A percentile compares a stretch with the other conserved stretches of the same genome.
These are phyloP conservation scores for Castanospermum australe DNA, from an alignment of 306 rosid genomes.

Conservation along the genomic window DNA sequence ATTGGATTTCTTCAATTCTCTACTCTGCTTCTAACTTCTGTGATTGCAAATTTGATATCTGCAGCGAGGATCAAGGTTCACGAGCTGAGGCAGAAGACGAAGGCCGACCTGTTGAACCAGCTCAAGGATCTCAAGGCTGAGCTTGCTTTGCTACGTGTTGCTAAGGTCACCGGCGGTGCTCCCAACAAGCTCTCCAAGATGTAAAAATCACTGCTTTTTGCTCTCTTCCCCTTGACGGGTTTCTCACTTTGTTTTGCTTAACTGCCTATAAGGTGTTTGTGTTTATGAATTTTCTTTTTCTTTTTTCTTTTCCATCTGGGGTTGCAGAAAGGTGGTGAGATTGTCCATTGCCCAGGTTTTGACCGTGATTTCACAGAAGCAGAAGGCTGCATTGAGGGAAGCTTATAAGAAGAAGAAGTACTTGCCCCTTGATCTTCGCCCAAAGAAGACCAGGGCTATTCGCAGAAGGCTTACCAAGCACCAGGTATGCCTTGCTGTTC, in stretches of 20 bases:
- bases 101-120: slow-evolving; percentile 70
- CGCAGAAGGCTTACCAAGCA: slow-evolving; percentile 94
- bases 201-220: slow-evolving; percentile 14
- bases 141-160: slow-evolving; percentile 90
- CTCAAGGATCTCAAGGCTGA: slow-evolving; percentile 97
- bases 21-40: not conserved
- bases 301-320: not conserved
- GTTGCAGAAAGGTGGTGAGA: slow-evolving; percentile 90
- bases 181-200: slow-evolving; percentile 99
- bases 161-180: slow-evolving; percentile 98
- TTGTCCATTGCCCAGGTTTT: slow-evolving; percentile 89
- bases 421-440: slow-evolving; percentile 96
- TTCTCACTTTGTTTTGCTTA: not conserved
- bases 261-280: not conserved
- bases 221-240: not conserved
- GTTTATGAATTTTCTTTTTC: not conserved
- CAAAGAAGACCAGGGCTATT: slow-evolving; percentile 97
- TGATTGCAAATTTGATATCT: not conserved
- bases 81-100: slow-evolving; percentile 85
- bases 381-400: slow-evolving; percentile 85
- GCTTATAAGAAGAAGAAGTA: slow-evolving; percentile 84
- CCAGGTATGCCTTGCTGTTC: slow-evolving; percentile 50
- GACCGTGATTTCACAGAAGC: slow-evolving; percentile 96
- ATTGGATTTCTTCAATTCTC: not conserved
- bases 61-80: slow-evolving; percentile 97